These are phyloP conservation scores for Gnaphalium uliginosum DNA, from an alignment of 129 eudicot species.

Conservation along the genomic window DNA sequence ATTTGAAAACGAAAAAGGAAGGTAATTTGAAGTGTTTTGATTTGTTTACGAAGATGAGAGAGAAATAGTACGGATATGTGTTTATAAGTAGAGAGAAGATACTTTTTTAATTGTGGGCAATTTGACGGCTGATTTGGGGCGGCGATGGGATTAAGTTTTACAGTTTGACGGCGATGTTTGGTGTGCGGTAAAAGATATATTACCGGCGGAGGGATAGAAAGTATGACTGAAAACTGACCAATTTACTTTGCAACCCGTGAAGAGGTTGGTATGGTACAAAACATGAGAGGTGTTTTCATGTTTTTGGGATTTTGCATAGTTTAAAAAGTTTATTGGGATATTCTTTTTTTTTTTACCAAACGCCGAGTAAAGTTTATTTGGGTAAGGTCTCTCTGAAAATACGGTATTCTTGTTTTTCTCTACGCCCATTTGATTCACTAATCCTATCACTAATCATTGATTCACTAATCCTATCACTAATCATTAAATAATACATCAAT, in stretches of 20 bases:
- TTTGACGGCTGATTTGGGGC: constrained; percentile 12
- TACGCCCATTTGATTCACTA: too few relatives aligned
- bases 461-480: too few relatives aligned
- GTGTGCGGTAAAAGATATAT: neutral
- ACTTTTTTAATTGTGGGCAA: neutral
- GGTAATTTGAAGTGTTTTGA: neutral
- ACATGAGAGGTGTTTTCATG: neutral
- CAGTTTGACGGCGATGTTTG: constrained; percentile 6
- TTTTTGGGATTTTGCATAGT: too few relatives aligned
- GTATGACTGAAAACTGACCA: neutral
- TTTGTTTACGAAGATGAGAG: constrained; percentile 3
- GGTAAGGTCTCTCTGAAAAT: too few relatives aligned
- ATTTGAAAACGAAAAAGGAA: neutral
- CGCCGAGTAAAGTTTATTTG: too few relatives aligned
- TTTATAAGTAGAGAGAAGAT: neutral
- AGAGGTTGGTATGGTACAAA: constrained; percentile 5
- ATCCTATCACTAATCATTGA: too few relatives aligned
- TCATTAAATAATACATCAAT: too few relatives aligned
- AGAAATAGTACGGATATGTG: constrained; percentile 3
- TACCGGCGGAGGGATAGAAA: neutral
- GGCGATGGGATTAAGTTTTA: neutral
- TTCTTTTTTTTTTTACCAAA: too few relatives aligned
- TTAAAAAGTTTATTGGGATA: too few relatives aligned
- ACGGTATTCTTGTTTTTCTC: too few relatives aligned
- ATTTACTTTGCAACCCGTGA: constrained; percentile 9